Conservation (phyloP, 2,329 filamentous ascomycete species). For the Paecilomyces variotii region DNA sequence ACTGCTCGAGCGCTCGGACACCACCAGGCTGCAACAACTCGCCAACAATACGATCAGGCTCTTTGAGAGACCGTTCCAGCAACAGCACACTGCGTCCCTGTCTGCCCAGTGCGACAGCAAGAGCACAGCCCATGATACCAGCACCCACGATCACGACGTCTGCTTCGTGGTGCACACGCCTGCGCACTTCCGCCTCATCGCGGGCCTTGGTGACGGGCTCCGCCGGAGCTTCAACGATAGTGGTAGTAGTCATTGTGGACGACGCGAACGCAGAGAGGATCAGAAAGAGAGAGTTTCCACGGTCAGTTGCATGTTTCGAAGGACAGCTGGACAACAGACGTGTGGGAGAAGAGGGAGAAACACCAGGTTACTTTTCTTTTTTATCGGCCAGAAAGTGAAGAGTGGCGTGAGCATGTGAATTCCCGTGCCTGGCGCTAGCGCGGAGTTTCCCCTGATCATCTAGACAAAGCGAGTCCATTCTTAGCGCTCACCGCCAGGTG, state of each 20-base stretch:
- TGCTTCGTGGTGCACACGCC: slow-evolving; percentile 51
- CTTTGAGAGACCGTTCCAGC: slow-evolving; percentile 79
- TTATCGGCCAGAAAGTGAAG: background rate
- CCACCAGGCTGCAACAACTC: slow-evolving; percentile 92
- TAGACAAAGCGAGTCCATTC: background rate
- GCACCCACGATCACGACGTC: slow-evolving; percentile 91
- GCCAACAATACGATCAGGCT: slow-evolving; percentile 92
- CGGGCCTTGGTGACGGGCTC: slow-evolving; percentile 10
- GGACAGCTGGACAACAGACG: background rate
- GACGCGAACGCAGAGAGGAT: slow-evolving; percentile 2
- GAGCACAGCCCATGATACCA: slow-evolving; percentile 79
- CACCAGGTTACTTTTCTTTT: background rate
- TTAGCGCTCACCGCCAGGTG: background rate
- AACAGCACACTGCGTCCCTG: slow-evolving; percentile 88
- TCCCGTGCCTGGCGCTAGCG: background rate
- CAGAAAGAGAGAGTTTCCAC: background rate
- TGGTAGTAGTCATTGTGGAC: slow-evolving; percentile 19
- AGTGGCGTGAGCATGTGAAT: background rate
- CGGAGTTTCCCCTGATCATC: background rate
- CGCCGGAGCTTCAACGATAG: slow-evolving; percentile 7
- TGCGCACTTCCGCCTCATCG: slow-evolving; percentile 35
- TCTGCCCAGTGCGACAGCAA: slow-evolving; percentile 74
- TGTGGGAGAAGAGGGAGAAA: background rate
- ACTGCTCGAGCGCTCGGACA: slow-evolving; percentile 66
- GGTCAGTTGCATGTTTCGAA: background rate